Conservation (phyloP, 495 filamentous ascomycete genomes). For the Penicillium ucsense region DNA sequence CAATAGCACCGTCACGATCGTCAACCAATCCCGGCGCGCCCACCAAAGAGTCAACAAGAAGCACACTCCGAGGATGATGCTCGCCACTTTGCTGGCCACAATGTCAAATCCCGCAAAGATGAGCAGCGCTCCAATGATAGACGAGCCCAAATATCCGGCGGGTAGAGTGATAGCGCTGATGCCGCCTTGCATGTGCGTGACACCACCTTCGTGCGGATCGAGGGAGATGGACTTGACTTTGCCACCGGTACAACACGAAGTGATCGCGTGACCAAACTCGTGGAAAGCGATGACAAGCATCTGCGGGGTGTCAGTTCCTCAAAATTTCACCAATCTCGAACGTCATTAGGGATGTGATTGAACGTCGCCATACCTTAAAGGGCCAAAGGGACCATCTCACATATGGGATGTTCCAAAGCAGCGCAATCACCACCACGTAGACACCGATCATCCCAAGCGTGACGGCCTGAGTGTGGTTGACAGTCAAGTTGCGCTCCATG, state of each 20-base stretch:
- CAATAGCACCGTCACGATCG: constrained; percentile 55
- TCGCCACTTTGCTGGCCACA: constrained; percentile 68
- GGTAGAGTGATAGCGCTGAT: constrained; percentile 62
- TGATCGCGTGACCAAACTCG: constrained; percentile 71
- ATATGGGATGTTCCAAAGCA: constrained; percentile 74
- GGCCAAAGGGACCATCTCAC: constrained; percentile 65
- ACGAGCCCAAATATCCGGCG: constrained; percentile 67
- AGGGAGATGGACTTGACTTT: constrained; percentile 61
- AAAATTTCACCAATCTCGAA: too few species aligned
- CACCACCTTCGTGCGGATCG: constrained; percentile 62
- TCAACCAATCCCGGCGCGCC: constrained; percentile 69
- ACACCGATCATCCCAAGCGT: constrained; percentile 60
- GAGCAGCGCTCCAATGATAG: constrained; percentile 64
- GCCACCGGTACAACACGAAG: constrained; percentile 62
- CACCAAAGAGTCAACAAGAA: constrained; percentile 74
- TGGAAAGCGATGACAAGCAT: constrained; percentile 83
- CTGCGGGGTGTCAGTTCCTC: constrained; percentile 20
- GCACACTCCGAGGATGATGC: constrained; percentile 59
- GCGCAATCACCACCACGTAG: constrained; percentile 64
- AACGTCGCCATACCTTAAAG: constrained; percentile 52
- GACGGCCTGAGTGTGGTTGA: constrained; percentile 61
- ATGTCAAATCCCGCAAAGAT: constrained; percentile 77
- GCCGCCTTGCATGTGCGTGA: constrained; percentile 74
- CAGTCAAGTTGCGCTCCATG: constrained; percentile 45
- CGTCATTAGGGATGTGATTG: too few species aligned